These are phyloP conservation scores for Nicotiana rustica DNA, from an alignment of 305 asterid species.

Conservation along the genomic window DNA sequence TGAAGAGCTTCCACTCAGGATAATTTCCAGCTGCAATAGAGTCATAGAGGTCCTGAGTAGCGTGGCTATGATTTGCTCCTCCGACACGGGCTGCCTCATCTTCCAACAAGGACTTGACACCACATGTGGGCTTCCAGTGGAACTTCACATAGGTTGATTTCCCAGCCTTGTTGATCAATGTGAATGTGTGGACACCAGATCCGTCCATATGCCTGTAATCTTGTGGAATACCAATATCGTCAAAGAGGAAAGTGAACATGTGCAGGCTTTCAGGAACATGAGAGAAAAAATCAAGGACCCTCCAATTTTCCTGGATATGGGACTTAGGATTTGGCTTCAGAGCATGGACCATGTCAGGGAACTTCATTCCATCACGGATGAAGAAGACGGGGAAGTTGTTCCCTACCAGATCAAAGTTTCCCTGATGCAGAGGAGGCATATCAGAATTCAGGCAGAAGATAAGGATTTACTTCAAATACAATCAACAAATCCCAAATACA, in stretches of 20 bases:
- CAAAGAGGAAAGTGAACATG: conserved; percentile 43
- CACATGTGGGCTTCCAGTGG: conserved; percentile 49
- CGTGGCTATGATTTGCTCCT: conserved; percentile 46
- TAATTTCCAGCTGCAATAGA: conserved; percentile 47
- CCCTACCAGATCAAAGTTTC: conserved; percentile 94
- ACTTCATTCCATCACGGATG: conserved; percentile 88
- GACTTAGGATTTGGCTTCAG: conserved; percentile 93
- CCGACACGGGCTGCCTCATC: conserved; percentile 42
- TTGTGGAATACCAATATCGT: conserved; percentile 40
- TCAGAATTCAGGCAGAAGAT: background rate
- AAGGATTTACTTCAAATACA: background rate
- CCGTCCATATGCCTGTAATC: conserved; percentile 48
- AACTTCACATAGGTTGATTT: conserved; percentile 43
- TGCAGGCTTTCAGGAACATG: conserved; percentile 43
- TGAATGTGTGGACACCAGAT: conserved; percentile 46
- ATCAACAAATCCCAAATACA: background rate
- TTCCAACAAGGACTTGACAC: conserved; percentile 43
- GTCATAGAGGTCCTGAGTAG: conserved; percentile 45
- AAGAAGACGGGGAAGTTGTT: conserved; percentile 94
- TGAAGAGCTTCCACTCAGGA: conserved; percentile 47
- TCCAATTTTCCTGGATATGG: conserved; percentile 95
- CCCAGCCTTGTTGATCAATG: conserved; percentile 42
- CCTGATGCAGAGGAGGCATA: conserved; percentile 47
- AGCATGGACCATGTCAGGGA: conserved; percentile 89
- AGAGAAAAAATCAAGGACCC: conserved; percentile 86